A percentile compares a stretch with the other conserved stretches of the same genome.
These are phyloP conservation scores for Eucalyptus sp. DNA, from an alignment of 345 rosid genomes.

Conservation along the genomic window DNA sequence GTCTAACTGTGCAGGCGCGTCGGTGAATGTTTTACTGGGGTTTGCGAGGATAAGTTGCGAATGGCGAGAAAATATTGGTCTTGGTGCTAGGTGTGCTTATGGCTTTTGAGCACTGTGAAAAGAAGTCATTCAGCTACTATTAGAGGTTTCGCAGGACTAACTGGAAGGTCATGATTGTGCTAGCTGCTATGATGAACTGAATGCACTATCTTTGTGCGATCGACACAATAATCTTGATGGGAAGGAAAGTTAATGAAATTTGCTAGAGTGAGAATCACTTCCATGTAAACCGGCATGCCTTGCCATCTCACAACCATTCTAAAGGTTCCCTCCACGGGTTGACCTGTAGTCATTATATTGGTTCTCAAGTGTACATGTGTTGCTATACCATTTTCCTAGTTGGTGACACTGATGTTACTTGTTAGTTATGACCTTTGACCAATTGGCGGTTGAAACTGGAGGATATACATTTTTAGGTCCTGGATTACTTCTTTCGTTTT, in stretches of 20 bases:
- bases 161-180: neutral
- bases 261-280: neutral
- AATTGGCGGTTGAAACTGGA: neutral
- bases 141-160: neutral
- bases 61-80: neutral
- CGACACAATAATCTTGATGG: neutral
- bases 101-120: neutral
- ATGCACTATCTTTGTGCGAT: neutral
- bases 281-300: neutral
- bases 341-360: neutral
- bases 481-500: neutral
- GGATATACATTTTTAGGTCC: neutral
- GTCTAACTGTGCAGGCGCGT: neutral
- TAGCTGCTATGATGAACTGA: neutral
- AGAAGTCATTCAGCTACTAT: neutral
- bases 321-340: neutral
- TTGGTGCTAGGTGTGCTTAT: neutral
- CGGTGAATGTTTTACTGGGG: neutral
- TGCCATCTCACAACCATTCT: neutral
- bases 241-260: neutral
- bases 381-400: neutral
- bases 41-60: neutral
- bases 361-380: neutral
- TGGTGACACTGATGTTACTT: neutral
- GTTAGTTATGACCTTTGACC: neutral